These are phyloP conservation scores for Linnemannia exigua DNA, from an alignment of 192 early-diverging fungal genomes.

Conservation along the genomic window DNA sequence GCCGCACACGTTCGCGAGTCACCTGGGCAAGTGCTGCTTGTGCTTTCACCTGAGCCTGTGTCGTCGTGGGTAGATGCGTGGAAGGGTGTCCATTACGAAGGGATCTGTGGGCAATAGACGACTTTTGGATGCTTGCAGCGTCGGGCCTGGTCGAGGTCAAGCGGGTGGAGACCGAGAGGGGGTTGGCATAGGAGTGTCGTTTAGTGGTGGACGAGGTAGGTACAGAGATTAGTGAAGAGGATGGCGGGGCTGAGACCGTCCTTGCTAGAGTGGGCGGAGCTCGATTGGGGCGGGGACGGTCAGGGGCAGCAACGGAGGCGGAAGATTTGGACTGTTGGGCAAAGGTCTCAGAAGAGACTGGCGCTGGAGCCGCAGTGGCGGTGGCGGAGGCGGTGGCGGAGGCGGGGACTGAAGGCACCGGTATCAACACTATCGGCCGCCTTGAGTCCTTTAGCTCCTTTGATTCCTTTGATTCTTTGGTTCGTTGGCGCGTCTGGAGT, in stretches of 20 bases:
- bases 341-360: neutral
- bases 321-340: neutral
- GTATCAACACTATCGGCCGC: neutral
- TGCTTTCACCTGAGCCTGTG: neutral
- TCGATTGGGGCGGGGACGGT: neutral
- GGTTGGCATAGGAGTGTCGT: neutral
- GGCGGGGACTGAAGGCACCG: neutral
- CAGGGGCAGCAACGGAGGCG: neutral
- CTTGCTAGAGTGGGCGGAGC: neutral
- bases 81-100: neutral
- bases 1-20: neutral
- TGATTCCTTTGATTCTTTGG: neutral
- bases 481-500: neutral
- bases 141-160: neutral
- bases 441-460: no score
- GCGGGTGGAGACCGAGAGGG: neutral
- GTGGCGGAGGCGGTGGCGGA: neutral
- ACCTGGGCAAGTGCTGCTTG: neutral
- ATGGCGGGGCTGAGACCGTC: neutral
- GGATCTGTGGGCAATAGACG: neutral
- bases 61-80: neutral
- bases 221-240: neutral
- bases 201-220: neutral
- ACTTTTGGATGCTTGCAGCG: constrained; percentile 2
- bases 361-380: neutral